A percentile compares a stretch with the other conserved stretches of the same genome.
Conservation (phyloP, 2,329 filamentous ascomycete species). For the Colletotrichum sp. region DNA sequence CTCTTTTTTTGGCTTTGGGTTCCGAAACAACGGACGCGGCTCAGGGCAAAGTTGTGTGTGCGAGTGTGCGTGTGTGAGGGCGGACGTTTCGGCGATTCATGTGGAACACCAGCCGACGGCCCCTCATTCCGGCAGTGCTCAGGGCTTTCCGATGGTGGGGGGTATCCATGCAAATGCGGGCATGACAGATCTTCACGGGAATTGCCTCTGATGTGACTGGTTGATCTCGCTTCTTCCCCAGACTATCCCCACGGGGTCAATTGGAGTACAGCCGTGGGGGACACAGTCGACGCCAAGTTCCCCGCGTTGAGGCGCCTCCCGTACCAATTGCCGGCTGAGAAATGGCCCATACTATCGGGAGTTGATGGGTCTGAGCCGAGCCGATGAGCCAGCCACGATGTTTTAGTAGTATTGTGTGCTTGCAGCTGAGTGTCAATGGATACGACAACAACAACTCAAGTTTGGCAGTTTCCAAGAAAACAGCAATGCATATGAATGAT, state of each 20-base stretch:
- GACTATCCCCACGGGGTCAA: neutral
- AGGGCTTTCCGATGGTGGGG: neutral
- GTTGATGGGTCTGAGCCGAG: constrained; percentile 1
- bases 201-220: neutral
- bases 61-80: neutral
- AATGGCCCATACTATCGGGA: neutral
- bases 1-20: neutral
- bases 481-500: neutral
- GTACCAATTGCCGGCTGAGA: neutral
- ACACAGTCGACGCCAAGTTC: neutral
- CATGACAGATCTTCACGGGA: neutral
- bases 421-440: neutral
- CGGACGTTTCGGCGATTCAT: neutral
- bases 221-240: neutral
- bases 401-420: neutral
- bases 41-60: neutral
- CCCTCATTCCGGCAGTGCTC: neutral
- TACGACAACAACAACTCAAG: neutral
- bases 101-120: neutral
- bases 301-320: neutral
- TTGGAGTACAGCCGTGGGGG: neutral
- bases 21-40: neutral
- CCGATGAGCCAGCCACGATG: neutral
- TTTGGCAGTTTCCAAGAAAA: neutral
- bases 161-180: neutral